These are phyloP conservation scores for Dacryopinax spathularia DNA, from an alignment of 768 basidiomycete genomes.

Conservation along the genomic window DNA sequence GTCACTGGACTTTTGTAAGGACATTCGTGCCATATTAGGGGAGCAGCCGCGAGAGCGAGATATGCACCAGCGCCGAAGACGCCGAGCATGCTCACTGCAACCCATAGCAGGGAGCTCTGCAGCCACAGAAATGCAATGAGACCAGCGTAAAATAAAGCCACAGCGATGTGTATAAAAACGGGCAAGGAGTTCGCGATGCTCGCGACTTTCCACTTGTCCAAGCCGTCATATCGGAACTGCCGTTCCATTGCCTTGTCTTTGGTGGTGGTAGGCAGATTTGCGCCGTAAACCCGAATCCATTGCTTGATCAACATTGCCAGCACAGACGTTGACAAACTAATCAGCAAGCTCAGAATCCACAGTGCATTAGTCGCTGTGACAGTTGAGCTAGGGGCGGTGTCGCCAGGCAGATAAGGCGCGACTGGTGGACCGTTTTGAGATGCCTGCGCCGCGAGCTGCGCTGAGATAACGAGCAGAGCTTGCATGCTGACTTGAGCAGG, in stretches of 20 bases:
- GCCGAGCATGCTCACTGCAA: not conserved
- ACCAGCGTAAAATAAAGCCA: not conserved
- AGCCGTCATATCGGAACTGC: not conserved
- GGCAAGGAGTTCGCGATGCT: not conserved
- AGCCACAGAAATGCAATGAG: not conserved
- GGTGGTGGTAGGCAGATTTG: not conserved
- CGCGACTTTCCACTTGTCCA: not conserved
- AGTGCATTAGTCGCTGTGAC: not conserved
- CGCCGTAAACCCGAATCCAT: not conserved
- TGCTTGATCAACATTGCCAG: not conserved
- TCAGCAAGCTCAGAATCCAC: not conserved
- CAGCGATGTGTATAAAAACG: not conserved
- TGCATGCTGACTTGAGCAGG: not conserved
- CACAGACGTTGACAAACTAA: not conserved
- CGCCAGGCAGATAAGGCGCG: not conserved
- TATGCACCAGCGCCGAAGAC: not conserved
- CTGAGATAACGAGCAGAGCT: not conserved
- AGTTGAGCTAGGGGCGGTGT: not conserved
- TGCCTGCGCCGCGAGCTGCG: not conserved
- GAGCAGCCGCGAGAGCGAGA: not conserved
- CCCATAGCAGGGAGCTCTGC: not conserved
- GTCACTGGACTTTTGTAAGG: not conserved
- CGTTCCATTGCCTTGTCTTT: not conserved
- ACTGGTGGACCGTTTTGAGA: not conserved
- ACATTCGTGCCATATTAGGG: not conserved